Conservation (phyloP, 108 stramenopile species). For the Pseudonitzschia multiseries region DNA sequence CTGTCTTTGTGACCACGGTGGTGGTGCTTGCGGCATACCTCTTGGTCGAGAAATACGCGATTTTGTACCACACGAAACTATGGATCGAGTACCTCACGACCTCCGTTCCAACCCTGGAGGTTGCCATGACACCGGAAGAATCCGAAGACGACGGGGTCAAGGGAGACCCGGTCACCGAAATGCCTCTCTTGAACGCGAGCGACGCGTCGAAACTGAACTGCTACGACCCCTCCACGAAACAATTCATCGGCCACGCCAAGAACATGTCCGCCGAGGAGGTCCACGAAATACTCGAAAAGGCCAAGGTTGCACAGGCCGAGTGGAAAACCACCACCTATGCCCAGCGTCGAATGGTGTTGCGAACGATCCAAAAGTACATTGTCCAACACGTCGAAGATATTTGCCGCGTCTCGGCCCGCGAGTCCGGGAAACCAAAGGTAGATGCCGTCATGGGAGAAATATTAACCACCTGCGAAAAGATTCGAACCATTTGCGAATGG, state of each 20-base stretch:
- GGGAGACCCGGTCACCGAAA: conserved; percentile 33
- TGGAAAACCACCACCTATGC: conserved; percentile 90
- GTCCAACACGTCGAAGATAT: conserved; percentile 86
- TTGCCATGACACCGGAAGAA: conserved; percentile 50
- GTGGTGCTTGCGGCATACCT: conserved; percentile 18
- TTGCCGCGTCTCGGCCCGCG: conserved; percentile 78
- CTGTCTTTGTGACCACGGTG: conserved; percentile 7
- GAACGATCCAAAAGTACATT: conserved; percentile 92
- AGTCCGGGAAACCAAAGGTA: conserved; percentile 90
- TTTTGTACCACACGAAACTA: conserved; percentile 27
- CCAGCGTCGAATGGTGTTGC: conserved; percentile 87
- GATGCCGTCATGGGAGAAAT: conserved; percentile 96
- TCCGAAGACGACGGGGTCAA: conserved; percentile 46
- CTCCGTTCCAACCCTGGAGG: conserved; percentile 44
- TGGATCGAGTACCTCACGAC: conserved; percentile 45
- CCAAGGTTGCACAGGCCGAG: conserved; percentile 80
- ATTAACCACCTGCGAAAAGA: conserved; percentile 96
- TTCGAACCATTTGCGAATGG: conserved; percentile 80
- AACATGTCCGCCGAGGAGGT: conserved; percentile 84
- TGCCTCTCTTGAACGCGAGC: conserved; percentile 43
- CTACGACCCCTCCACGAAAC: conserved; percentile 89
- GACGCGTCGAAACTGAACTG: conserved; percentile 77
- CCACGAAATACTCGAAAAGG: conserved; percentile 63
- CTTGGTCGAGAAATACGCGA: conserved; percentile 27
- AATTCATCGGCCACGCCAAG: conserved; percentile 77